phyloP scores from a whole-genome alignment of 441 rosid species.

The Aleurites moluccanus region DNA sequence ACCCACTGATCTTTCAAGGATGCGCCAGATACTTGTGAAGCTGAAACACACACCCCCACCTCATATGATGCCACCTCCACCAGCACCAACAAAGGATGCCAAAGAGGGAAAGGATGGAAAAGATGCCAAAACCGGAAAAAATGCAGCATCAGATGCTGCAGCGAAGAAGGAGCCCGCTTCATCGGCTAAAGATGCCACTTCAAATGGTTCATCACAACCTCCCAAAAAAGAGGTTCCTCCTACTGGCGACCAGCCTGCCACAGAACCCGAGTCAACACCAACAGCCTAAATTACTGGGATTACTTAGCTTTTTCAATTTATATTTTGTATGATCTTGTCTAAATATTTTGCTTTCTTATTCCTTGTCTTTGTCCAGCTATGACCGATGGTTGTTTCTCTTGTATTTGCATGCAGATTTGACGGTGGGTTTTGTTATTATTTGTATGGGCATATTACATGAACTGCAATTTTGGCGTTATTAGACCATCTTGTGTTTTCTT shows the following conservation, averaged over 20 bases:
- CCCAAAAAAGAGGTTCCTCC: slow-evolving; percentile 36
- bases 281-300: slow-evolving; percentile 29
- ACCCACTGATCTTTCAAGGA: slow-evolving; percentile 85
- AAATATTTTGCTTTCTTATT: slow-evolving; percentile 18
- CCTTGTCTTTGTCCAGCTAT: neutral
- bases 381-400: slow-evolving; percentile 6
- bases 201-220: slow-evolving; percentile 28
- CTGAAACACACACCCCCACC: slow-evolving; percentile 88
- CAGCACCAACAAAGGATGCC: slow-evolving; percentile 50
- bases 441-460: slow-evolving; percentile 12
- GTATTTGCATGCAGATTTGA: slow-evolving; percentile 5
- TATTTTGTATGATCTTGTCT: slow-evolving; percentile 17
- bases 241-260: slow-evolving; percentile 29
- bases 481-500: neutral
- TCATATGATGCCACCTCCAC: slow-evolving; percentile 86
- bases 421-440: slow-evolving; percentile 12
- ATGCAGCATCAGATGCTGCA: slow-evolving; percentile 28
- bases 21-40: slow-evolving; percentile 82
- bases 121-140: slow-evolving; percentile 35
- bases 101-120: slow-evolving; percentile 50
- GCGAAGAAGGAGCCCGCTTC: slow-evolving; percentile 29
- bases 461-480: slow-evolving; percentile 11
- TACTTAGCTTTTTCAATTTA: slow-evolving; percentile 4
- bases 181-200: slow-evolving; percentile 31
- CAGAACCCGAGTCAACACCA: slow-evolving; percentile 38